phyloP scores from a whole-genome alignment of 768 basidiomycete genomes.

The Boletus rubescentipes region DNA sequence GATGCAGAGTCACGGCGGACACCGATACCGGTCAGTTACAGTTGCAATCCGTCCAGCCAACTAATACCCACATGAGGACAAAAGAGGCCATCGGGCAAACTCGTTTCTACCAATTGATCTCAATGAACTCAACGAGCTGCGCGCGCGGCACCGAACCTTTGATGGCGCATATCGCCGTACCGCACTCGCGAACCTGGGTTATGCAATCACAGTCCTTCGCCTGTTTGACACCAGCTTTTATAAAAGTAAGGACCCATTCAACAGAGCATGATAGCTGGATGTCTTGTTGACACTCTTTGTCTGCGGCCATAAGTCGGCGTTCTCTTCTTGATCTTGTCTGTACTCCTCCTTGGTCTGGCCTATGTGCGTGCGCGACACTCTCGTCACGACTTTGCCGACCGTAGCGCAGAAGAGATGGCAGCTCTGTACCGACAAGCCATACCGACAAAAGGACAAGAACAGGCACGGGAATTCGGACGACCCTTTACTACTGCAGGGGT shows the following conservation, averaged over 20 bases:
- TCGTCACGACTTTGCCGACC: conserved; percentile 76
- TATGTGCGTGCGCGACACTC: conserved; percentile 65
- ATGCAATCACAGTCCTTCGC: conserved; percentile 69
- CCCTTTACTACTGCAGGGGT: conserved; percentile 83
- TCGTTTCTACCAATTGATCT: conserved; percentile 56
- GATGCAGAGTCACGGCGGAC: conserved; percentile 2
- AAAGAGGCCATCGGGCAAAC: conserved; percentile 45
- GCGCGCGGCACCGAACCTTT: conserved; percentile 80
- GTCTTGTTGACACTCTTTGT: background rate
- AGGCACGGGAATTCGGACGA: conserved; percentile 64
- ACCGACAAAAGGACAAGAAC: conserved; percentile 60
- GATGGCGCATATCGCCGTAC: conserved; percentile 80
- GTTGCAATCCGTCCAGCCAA: background rate
- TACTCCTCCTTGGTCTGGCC: conserved; percentile 55
- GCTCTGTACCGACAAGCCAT: conserved; percentile 38
- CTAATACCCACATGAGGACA: too few species aligned
- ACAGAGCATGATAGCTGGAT: too few species aligned
- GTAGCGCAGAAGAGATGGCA: conserved; percentile 33
- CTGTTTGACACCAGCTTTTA: conserved; percentile 79
- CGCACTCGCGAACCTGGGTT: conserved; percentile 71
- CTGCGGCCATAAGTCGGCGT: conserved; percentile 46
- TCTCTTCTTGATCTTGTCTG: conserved; percentile 61
- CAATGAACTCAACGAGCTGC: conserved; percentile 66
- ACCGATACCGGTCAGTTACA: conserved; percentile 27
- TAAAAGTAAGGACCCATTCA: conserved; percentile 48